A percentile compares a stretch with the other conserved stretches of the same genome.
Conservation (phyloP, 2,329 filamentous ascomycete genomes). For the Monilinia fructigena region DNA sequence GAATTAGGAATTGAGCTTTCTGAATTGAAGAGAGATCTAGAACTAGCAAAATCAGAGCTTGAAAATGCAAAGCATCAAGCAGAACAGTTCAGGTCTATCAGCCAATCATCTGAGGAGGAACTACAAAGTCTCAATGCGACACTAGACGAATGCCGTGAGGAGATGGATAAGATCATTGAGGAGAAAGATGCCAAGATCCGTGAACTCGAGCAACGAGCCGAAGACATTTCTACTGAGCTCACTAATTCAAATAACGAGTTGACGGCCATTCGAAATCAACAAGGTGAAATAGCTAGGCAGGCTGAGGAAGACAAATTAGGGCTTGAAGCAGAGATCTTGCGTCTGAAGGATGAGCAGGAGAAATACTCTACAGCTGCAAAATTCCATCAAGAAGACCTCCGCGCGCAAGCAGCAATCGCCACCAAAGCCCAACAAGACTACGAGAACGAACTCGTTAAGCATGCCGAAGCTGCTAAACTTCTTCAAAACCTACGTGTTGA, state of each 20-base stretch:
- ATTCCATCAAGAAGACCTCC: constrained; percentile 87
- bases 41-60: constrained; percentile 75
- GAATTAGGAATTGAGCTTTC: constrained; percentile 81
- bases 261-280: constrained; percentile 73
- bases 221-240: constrained; percentile 81
- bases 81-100: constrained; percentile 86
- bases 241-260: constrained; percentile 79
- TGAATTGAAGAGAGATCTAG: constrained; percentile 83
- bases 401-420: constrained; percentile 90
- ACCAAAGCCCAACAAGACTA: constrained; percentile 93
- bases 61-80: constrained; percentile 77
- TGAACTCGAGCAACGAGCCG: constrained; percentile 78
- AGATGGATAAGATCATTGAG: constrained; percentile 72
- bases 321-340: constrained; percentile 74
- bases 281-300: constrained; percentile 68
- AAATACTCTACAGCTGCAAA: constrained; percentile 75
- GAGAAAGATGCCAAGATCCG: constrained; percentile 78
- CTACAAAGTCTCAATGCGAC: constrained; percentile 75
- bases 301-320: constrained; percentile 80
- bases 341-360: constrained; percentile 81
- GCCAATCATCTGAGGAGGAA: constrained; percentile 83
- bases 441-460: constrained; percentile 89
- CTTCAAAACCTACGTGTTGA: constrained; percentile 77
- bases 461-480: constrained; percentile 88
- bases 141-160: constrained; percentile 82